Percentiles rank a stretch among this genome's conserved stretches.
Conservation (phyloP, 1,284 basidiomycete genomes). For the Cutaneotrichosporon sp. region DNA sequence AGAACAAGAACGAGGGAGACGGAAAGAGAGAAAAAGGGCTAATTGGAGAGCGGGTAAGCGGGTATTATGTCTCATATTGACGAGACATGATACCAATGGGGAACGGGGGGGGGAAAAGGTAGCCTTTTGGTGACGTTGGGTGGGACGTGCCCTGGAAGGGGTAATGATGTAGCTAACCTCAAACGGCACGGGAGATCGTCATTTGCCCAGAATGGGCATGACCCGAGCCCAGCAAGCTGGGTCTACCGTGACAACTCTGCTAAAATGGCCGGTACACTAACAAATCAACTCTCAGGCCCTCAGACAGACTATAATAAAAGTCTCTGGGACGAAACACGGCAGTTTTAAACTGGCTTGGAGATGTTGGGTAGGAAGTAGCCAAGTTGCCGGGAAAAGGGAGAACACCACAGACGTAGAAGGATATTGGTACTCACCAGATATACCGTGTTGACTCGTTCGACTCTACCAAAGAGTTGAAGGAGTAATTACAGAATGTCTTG, state of each 20-base stretch:
- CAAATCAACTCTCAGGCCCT: not conserved
- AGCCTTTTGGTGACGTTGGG: not conserved
- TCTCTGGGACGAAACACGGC: not conserved
- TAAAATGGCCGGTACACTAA: not conserved
- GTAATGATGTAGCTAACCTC: not conserved
- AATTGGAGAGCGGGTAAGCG: not conserved
- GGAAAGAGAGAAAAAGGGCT: not conserved
- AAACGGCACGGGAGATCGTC: conserved; percentile 11
- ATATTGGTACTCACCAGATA: not conserved
- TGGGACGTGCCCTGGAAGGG: not conserved
- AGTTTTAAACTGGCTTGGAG: not conserved
- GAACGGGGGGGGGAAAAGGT: not conserved
- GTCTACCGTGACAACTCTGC: conserved; percentile 4
- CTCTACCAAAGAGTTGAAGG: conserved; percentile 1
- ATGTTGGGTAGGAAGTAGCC: not conserved
- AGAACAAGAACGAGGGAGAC: not conserved
- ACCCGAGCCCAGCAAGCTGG: conserved; percentile 10
- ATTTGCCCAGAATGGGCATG: conserved; percentile 10
- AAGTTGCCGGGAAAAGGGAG: too few relatives aligned
- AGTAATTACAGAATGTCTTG: not conserved
- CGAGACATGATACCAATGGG: conserved; percentile 8
- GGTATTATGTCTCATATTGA: not conserved
- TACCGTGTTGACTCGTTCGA: conserved; percentile 1
- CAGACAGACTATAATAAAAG: not conserved
- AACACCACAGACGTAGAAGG: too few relatives aligned